These are phyloP conservation scores for Boletus speciosus DNA, from an alignment of 768 basidiomycete species.

Conservation along the genomic window DNA sequence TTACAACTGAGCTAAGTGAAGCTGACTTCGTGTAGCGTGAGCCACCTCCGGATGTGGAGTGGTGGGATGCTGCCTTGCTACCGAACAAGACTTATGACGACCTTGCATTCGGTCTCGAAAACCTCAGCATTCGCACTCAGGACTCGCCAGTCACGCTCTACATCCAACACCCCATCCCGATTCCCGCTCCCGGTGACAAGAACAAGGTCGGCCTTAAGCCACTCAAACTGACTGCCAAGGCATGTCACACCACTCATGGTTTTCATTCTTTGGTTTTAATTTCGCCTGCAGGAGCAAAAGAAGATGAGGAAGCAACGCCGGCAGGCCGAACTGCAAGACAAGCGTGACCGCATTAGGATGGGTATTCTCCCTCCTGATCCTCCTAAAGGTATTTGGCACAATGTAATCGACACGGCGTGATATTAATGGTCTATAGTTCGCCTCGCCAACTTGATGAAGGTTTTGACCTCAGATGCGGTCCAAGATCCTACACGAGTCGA, in stretches of 20 bases:
- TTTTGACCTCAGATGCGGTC: slow-evolving; percentile 92
- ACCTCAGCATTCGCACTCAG: slow-evolving; percentile 59
- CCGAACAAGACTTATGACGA: slow-evolving; percentile 81
- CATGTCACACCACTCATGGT: neutral
- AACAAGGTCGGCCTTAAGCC: slow-evolving; percentile 75
- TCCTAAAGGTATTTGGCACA: slow-evolving; percentile 68
- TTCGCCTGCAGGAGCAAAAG: slow-evolving; percentile 72
- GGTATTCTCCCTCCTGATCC: slow-evolving; percentile 92
- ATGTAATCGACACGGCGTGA: neutral
- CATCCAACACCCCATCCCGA: slow-evolving; percentile 96
- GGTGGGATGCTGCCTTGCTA: slow-evolving; percentile 93
- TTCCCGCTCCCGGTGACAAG: slow-evolving; percentile 88
- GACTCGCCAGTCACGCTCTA: slow-evolving; percentile 84
- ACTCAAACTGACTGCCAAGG: slow-evolving; percentile 91
- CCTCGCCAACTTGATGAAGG: slow-evolving; percentile 94
- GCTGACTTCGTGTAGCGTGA: slow-evolving; percentile 51
- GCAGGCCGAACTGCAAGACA: slow-evolving; percentile 88
- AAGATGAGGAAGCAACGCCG: slow-evolving; percentile 91
- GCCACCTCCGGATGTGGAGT: slow-evolving; percentile 87
- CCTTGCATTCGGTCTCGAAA: slow-evolving; percentile 51
- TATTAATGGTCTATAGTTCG: slow-evolving; percentile 54
- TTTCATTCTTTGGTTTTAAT: neutral
- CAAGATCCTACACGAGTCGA: slow-evolving; percentile 98
- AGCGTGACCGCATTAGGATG: slow-evolving; percentile 93
- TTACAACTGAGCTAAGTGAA: neutral